Percentiles rank a stretch among this genome's conserved stretches.
These are phyloP conservation scores for Populus pruinosa DNA, from an alignment of 345 rosid species.

Conservation along the genomic window DNA sequence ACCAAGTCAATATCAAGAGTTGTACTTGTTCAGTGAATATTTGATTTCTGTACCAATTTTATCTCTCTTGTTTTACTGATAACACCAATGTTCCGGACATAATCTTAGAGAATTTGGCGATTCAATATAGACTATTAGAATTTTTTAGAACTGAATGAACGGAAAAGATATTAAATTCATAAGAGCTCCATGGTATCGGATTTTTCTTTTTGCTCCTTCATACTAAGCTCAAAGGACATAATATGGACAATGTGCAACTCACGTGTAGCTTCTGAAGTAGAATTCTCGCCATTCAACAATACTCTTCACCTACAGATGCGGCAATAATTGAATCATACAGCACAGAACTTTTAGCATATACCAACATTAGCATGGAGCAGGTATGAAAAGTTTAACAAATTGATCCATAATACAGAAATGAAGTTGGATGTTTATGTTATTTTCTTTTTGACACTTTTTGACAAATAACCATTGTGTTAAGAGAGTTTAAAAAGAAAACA, in stretches of 20 bases:
- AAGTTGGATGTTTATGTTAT: not conserved
- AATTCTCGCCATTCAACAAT: conserved; percentile 88
- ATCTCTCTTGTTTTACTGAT: too few relatives aligned
- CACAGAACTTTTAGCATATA: not conserved
- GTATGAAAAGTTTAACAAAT: not conserved
- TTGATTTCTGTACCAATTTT: not conserved
- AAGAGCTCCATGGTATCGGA: not conserved
- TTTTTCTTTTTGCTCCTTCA: not conserved
- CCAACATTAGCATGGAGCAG: not conserved
- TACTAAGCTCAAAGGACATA: not conserved
- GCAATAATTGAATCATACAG: not conserved
- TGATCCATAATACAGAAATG: not conserved
- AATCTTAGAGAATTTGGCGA: too few relatives aligned
- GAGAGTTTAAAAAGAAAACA: not conserved
- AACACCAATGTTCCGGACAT: too few relatives aligned
- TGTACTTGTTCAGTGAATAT: not conserved
- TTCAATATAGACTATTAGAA: too few relatives aligned
- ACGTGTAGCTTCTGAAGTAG: conserved; percentile 78
- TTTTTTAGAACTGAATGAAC: too few relatives aligned
- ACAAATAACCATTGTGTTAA: too few relatives aligned
- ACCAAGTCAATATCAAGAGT: not conserved
- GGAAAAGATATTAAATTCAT: too few relatives aligned
- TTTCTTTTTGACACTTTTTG: not conserved
- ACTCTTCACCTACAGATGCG: conserved; percentile 68
- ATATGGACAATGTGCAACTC: conserved; percentile 28